These are phyloP conservation scores for Cystobasidium tubakii DNA, from an alignment of 768 basidiomycete genomes.

Conservation along the genomic window DNA sequence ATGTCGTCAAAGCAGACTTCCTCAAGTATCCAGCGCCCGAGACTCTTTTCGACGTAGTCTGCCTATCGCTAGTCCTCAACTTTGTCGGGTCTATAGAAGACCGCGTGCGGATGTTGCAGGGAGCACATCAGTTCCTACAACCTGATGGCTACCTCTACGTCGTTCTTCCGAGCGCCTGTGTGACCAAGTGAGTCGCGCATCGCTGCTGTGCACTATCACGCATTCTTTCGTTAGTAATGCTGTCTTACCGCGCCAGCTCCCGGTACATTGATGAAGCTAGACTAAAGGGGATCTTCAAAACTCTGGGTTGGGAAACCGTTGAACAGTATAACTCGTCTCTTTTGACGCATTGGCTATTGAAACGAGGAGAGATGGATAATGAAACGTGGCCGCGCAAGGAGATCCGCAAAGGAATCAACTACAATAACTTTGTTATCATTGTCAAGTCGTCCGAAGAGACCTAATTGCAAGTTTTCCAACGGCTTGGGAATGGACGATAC, in stretches of 20 bases:
- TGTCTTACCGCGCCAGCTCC: conserved; percentile 10
- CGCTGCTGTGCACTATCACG: background rate
- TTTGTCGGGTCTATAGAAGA: conserved; percentile 40
- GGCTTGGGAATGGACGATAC: too few species aligned
- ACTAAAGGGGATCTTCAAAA: conserved; percentile 36
- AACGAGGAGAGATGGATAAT: conserved; percentile 27
- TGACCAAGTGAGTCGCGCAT: conserved; percentile 38
- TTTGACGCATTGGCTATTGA: conserved; percentile 43
- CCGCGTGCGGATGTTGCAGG: conserved; percentile 43
- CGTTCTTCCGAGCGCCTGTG: conserved; percentile 45
- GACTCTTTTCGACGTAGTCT: conserved; percentile 41
- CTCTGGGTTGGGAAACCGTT: conserved; percentile 39
- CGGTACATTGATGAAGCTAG: conserved; percentile 42
- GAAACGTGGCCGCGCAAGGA: conserved; percentile 40
- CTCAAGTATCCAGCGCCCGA: conserved; percentile 41
- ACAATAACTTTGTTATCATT: conserved; percentile 44
- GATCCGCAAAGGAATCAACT: conserved; percentile 35
- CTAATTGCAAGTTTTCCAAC: too few species aligned
- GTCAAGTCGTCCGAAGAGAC: conserved; percentile 28
- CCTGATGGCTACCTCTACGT: conserved; percentile 43
- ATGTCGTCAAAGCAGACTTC: conserved; percentile 44
- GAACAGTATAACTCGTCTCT: conserved; percentile 41
- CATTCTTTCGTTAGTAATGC: background rate
- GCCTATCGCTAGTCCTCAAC: conserved; percentile 44
- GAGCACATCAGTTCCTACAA: conserved; percentile 42